Evolutionary conservation across 2,329 filamentous ascomycete genomes (phyloP).

Genomic region (Cercospora beticola): DNA sequence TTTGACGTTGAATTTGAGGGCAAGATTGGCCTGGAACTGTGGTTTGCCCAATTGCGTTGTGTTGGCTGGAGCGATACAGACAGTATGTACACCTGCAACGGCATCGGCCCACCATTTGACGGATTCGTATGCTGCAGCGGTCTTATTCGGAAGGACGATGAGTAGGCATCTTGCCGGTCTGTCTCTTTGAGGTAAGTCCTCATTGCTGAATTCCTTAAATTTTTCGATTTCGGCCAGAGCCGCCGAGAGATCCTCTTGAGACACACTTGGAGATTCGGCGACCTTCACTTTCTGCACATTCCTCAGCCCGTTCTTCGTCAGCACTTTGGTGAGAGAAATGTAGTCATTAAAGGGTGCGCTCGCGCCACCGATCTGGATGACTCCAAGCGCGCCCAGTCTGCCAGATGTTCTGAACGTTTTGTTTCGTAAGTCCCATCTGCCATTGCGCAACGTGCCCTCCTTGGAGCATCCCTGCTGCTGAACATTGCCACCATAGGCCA

Average conservation of each 20-base stretch:
- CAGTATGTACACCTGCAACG: background rate
- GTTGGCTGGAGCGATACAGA: constrained; percentile 6
- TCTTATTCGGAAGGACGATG: background rate
- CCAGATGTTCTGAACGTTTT: background rate
- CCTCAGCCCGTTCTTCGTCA: background rate
- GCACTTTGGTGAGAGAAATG: background rate
- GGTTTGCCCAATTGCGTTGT: background rate
- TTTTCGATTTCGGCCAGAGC: too few species aligned
- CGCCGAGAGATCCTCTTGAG: too few species aligned
- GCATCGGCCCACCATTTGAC: constrained; percentile 14
- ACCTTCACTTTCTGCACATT: background rate
- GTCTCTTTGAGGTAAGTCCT: background rate
- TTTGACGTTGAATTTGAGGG: constrained; percentile 26
- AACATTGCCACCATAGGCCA: background rate
- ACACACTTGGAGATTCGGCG: too few species aligned
- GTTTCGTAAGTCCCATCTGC: constrained; percentile 2
- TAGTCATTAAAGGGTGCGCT: background rate
- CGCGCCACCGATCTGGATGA: background rate
- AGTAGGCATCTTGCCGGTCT: background rate
- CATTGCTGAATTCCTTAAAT: too few species aligned
- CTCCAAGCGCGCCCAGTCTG: background rate
- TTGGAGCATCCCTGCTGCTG: background rate
- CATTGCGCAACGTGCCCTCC: background rate
- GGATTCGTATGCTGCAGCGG: background rate
- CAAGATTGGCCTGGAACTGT: constrained; percentile 14